Percentiles rank a stretch among this genome's conserved stretches.
phyloP scores from a whole-genome alignment of 805 yeast species.

The Barnettozyma californica region DNA sequence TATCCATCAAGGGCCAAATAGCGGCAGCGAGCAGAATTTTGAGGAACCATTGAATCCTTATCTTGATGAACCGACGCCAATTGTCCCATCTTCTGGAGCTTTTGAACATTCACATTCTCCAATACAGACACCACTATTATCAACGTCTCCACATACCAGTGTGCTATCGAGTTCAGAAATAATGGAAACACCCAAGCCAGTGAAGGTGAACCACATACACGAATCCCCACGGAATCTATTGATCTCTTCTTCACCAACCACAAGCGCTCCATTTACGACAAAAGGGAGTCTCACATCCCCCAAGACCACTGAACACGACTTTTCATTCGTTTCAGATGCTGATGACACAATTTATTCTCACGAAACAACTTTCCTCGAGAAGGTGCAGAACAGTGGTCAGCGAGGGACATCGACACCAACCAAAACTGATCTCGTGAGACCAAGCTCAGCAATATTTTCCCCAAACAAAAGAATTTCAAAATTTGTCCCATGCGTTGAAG shows the following conservation, averaged over 20 bases:
- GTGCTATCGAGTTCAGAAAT: neutral
- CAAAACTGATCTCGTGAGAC: neutral
- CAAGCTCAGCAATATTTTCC: neutral
- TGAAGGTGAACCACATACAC: slow-evolving; percentile 1
- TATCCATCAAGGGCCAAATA: slow-evolving; percentile 7
- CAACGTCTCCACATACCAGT: slow-evolving; percentile 7
- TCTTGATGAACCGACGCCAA: slow-evolving; percentile 6
- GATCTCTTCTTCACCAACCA: neutral
- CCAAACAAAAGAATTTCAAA: neutral
- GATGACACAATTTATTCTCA: slow-evolving; percentile 20
- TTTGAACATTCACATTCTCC: neutral
- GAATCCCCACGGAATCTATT: slow-evolving; percentile 4
- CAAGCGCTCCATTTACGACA: neutral
- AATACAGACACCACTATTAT: neutral
- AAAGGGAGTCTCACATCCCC: neutral
- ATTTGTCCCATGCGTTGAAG: slow-evolving; percentile 14
- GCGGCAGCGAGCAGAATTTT: neutral
- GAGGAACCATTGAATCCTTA: neutral
- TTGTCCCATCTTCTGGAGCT: neutral
- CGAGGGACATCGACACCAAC: neutral
- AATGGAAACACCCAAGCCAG: slow-evolving; percentile 4
- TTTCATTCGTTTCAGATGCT: slow-evolving; percentile 11
- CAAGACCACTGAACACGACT: slow-evolving; percentile 1
- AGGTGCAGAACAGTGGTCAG: neutral
- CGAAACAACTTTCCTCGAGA: slow-evolving; percentile 12